Evolutionary conservation across 345 rosid genomes (phyloP), one percentile per base, ranked within the genome.

Genomic region (Sonneratia alba): DNA sequence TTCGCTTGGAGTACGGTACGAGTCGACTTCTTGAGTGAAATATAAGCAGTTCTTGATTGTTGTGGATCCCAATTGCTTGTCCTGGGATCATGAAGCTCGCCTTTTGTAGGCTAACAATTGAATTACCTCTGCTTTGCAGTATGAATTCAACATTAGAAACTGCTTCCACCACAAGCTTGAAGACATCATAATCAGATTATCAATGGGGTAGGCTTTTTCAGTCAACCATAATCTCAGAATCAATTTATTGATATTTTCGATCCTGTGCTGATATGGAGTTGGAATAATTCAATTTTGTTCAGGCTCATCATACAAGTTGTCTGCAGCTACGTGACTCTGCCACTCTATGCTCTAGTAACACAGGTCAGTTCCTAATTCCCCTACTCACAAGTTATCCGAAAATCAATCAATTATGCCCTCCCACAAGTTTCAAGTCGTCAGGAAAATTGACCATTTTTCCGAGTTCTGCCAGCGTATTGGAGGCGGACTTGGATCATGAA

Each of bases 251-350:
- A 43, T 14, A 15, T 36, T 22, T 15, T 4, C 21, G 10, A 68
- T 37, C 1, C 21, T 21, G 16, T 36, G 43, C 57, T 69, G 3
- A 69, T 45, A 15, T 9, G 32, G 22, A 8, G 63, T 21, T 6
- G 63, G 63, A n/a, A 8, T 57, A n/a, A 21, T 38, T 21, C 16
- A 16, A 42, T 10, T 51, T 21, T 37, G 73, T 81, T 24, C 88
- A 95, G 98, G 91, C 83, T 90, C 59, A 7, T 87, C 53, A 84
- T 87, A 75, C 98, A 92, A 77, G 75, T 95, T 66, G 47, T 92
- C 34, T 95, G 99, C 87, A 95, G 99, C 73, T 95, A 95, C 67
- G 91, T 95, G 77, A 92, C 97, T 32, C 87, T 95, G 72, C 98
- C 99, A 68, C 90, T 95, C n/a, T 92, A 95, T 74, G 99, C 99